Conservation (phyloP, 805 yeast genomes). For the Monosporozyma siamensis region DNA sequence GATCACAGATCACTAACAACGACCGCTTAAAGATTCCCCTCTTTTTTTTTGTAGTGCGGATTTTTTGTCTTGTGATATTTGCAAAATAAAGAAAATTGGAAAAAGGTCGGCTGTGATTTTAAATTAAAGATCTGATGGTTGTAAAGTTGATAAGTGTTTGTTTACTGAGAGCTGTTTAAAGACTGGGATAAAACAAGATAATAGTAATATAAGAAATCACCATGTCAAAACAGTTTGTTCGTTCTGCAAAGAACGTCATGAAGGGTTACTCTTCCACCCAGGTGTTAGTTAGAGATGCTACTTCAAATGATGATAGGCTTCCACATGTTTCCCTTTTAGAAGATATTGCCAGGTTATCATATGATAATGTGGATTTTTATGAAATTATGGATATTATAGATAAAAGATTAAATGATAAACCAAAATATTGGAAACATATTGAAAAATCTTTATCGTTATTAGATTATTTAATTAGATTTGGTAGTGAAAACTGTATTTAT, state of each 20-base stretch:
- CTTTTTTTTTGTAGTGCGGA: no score
- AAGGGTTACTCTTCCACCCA: slow-evolving; percentile 84
- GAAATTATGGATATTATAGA: slow-evolving; percentile 93
- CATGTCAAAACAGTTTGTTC: slow-evolving; percentile 74
- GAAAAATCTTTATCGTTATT: slow-evolving; percentile 85
- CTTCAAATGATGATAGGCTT: slow-evolving; percentile 78
- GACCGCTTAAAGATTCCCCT: no score
- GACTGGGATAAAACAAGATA: neutral
- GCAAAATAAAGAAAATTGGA: no score
- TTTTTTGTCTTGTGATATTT: no score
- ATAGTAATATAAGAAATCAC: neutral
- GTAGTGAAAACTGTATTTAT: slow-evolving; percentile 77
- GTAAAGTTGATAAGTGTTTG: no score
- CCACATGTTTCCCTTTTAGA: slow-evolving; percentile 79
- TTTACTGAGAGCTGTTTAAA: no score
- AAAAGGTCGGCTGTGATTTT: no score
- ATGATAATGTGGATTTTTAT: slow-evolving; percentile 61
- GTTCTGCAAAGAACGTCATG: slow-evolving; percentile 66
- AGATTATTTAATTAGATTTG: slow-evolving; percentile 77
- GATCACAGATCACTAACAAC: no score
- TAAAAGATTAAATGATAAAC: slow-evolving; percentile 86
- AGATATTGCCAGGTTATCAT: slow-evolving; percentile 68
- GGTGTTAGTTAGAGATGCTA: slow-evolving; percentile 82
- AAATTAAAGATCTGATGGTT: no score
- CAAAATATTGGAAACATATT: slow-evolving; percentile 94